phyloP scores from a whole-genome alignment of 148 eudicot species.

The Fagopyrum esculentum region DNA sequence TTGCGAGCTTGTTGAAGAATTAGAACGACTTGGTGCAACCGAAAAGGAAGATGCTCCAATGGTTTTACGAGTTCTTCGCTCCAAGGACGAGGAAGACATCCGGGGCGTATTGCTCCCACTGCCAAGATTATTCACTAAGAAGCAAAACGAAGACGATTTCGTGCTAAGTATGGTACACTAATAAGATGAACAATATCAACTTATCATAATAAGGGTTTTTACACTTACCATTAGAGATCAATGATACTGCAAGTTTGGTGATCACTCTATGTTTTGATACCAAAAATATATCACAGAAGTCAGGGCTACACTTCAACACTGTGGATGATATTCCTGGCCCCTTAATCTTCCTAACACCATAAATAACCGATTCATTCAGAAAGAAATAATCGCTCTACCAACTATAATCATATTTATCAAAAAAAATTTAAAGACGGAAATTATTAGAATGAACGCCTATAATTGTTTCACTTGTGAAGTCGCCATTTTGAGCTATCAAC shows the following conservation, averaged over 20 bases:
- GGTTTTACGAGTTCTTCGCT: conserved; percentile 8
- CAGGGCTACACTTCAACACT: conserved; percentile 45
- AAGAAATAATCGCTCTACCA: not conserved
- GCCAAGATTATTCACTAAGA: not conserved
- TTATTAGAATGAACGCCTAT: no score
- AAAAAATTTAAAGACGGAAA: no score
- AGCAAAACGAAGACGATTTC: not conserved
- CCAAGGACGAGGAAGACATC: not conserved
- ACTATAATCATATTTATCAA: no score
- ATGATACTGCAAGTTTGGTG: conserved; percentile 25
- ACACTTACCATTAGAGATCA: conserved; percentile 29
- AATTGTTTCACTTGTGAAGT: no score
- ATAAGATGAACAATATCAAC: not conserved
- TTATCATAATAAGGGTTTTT: not conserved
- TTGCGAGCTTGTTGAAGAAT: conserved; percentile 1
- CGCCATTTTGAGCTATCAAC: no score
- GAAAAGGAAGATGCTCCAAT: conserved; percentile 12
- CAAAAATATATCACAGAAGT: conserved; percentile 32
- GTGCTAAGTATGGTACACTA: not conserved
- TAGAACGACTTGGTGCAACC: conserved; percentile 7
- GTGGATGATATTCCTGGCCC: conserved; percentile 35
- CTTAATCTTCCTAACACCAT: conserved; percentile 31
- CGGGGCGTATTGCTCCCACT: conserved; percentile 7
- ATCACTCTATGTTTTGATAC: conserved; percentile 31
- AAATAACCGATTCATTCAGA: not conserved